Base-by-base conservation (phyloP, 176 grass and related monocot species). In the Cocos nucifera region DNA sequence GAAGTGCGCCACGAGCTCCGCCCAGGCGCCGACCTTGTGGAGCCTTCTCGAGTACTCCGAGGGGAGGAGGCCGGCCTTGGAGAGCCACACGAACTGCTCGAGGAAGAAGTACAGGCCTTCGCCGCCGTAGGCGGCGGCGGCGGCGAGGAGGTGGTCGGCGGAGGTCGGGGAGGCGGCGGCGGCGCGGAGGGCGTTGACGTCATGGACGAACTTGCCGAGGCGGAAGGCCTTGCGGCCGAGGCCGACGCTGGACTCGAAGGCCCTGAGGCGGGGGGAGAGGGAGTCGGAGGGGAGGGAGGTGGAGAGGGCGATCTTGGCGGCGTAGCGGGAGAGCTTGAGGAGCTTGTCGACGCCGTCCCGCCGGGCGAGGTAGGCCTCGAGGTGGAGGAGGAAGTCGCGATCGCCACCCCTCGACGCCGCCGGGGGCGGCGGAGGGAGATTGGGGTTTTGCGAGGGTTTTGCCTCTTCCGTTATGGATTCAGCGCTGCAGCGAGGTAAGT, bases 331-430 rank as follows among this genome's bases (percentile, higher is more conserved):
- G 79, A 97, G 85, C 87, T 97, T 97, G 63, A 97, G 93, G 30
- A 97, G 84, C 67, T 97, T 97, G 73, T 97, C 93, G 69, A 97
- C 87, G 29, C 93, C 84, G 67, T 98, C 93, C 66, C 84, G 93
- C 62, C 92, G 92, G 10, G 78, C 76, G 30, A 97, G 81, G 69
- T 97, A 91, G 73, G 78, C 87, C 63, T 97, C 92, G 30, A 97
- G 76, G 67, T 98, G 87, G 51, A 77, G 63, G 35, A 92, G 81
- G 76, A 98, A 92, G 63, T 92, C 93, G 14, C 87, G 81, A 20
- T 73, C 59, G n/a, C 1, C 25, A 14, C 12, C 49, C 20, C 4
- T 50, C 48, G 20, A 2, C 15, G 55, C 19, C 15, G 55, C 0
- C 27, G 19, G 14, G 49, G 39, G 48, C 35, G 26, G 62, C 17